Evolutionary conservation across 805 yeast genomes (phyloP).

Genomic region (Candida sonorensis): DNA sequence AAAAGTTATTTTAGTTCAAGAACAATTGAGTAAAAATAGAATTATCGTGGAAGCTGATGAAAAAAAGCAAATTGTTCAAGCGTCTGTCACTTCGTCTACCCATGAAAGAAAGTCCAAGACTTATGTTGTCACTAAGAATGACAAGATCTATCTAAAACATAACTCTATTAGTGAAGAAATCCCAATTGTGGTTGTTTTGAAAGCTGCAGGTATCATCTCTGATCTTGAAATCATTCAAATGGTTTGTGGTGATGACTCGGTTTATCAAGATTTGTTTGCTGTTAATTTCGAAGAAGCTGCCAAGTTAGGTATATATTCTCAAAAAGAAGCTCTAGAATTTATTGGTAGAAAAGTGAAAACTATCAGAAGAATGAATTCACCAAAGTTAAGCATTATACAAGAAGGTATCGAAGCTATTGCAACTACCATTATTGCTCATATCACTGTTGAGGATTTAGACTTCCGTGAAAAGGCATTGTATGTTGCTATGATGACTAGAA

Average conservation of each 20-base stretch:
- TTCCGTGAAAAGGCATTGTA: slow-evolving; percentile 92
- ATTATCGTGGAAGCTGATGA: slow-evolving; percentile 97
- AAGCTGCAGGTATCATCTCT: slow-evolving; percentile 91
- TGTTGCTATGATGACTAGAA: slow-evolving; percentile 92
- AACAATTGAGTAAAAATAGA: slow-evolving; percentile 93
- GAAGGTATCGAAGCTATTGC: slow-evolving; percentile 98
- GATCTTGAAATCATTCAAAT: slow-evolving; percentile 91
- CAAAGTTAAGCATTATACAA: slow-evolving; percentile 72
- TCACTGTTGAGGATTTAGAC: slow-evolving; percentile 74
- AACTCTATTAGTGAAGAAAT: slow-evolving; percentile 93
- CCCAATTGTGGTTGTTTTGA: slow-evolving; percentile 86
- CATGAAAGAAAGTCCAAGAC: slow-evolving; percentile 98
- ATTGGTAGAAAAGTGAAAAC: slow-evolving; percentile 91
- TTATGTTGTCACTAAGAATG: slow-evolving; percentile 88
- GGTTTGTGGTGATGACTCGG: slow-evolving; percentile 85
- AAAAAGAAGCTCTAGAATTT: slow-evolving; percentile 87
- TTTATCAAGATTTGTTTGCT: slow-evolving; percentile 87
- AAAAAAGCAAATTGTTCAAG: slow-evolving; percentile 89
- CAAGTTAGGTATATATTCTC: slow-evolving; percentile 77
- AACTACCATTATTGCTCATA: slow-evolving; percentile 92
- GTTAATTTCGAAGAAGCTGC: slow-evolving; percentile 93
- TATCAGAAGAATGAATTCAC: slow-evolving; percentile 77
- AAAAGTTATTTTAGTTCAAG: slow-evolving; percentile 93
- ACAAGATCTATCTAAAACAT: slow-evolving; percentile 83
- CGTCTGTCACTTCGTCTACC: slow-evolving; percentile 95